Conservation (phyloP, 208 protist species). For the Leishmania lainsoni region DNA sequence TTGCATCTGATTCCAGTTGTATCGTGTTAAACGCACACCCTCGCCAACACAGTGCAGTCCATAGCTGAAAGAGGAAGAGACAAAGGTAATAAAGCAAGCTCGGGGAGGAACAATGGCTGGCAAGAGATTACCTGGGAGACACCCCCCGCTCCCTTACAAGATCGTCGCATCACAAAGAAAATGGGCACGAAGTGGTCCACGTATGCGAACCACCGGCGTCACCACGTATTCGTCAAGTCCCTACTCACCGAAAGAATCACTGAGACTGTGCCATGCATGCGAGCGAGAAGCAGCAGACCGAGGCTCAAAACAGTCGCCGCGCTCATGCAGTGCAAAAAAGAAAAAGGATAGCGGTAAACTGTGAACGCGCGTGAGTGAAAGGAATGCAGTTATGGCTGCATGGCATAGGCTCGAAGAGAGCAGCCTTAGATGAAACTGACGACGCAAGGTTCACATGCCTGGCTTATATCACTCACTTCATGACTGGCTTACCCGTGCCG, state of each 20-base stretch:
- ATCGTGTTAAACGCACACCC: neutral
- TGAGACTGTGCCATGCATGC: neutral
- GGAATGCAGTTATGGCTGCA: neutral
- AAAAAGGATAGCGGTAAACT: neutral
- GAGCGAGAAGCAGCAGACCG: too few relatives aligned
- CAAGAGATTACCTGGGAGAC: too few relatives aligned
- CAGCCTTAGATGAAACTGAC: neutral
- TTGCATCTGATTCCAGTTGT: neutral
- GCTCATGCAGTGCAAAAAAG: neutral
- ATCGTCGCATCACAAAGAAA: neutral
- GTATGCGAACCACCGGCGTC: neutral
- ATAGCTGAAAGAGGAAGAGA: neutral
- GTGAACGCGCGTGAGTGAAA: neutral
- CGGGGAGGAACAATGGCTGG: neutral
- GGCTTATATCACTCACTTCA: slow-evolving; percentile 11
- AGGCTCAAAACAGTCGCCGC: neutral
- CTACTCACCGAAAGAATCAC: slow-evolving; percentile 1
- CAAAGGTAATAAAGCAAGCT: neutral
- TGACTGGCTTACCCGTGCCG: neutral
- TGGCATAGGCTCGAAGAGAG: neutral
- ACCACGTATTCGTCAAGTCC: neutral
- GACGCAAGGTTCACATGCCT: neutral
- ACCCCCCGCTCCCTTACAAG: neutral
- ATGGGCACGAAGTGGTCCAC: neutral
- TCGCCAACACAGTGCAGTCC: neutral